Evolutionary conservation across 2,329 filamentous ascomycete genomes (phyloP).

Genomic region (Penicillium palitans): DNA sequence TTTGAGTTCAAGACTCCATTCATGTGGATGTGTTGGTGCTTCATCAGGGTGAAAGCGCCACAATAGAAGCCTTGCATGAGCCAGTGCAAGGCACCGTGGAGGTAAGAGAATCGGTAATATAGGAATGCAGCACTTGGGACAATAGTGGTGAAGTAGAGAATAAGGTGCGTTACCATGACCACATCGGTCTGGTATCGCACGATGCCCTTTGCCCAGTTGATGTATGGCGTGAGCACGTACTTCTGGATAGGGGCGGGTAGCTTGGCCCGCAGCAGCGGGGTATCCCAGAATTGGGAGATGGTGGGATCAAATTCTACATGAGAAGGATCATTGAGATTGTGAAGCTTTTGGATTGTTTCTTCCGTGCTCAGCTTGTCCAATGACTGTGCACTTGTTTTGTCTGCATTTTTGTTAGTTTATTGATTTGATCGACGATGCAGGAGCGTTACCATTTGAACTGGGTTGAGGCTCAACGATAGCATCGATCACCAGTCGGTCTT

Average conservation of each 20-base stretch:
- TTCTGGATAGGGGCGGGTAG: slow-evolving; percentile 45
- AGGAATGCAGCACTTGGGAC: slow-evolving; percentile 68
- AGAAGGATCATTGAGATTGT: slow-evolving; percentile 52
- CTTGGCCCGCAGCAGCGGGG: slow-evolving; percentile 43
- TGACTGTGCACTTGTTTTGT: slow-evolving; percentile 12
- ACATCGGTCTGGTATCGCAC: slow-evolving; percentile 71
- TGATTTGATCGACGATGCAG: background rate
- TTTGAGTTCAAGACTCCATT: slow-evolving; percentile 64
- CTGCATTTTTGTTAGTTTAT: slow-evolving; percentile 8
- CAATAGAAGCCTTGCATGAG: slow-evolving; percentile 67
- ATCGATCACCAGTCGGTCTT: slow-evolving; percentile 43
- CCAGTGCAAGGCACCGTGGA: slow-evolving; percentile 66
- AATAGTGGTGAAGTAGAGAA: slow-evolving; percentile 69
- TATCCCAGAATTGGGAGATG: slow-evolving; percentile 55
- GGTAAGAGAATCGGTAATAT: slow-evolving; percentile 65
- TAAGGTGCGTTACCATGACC: slow-evolving; percentile 73
- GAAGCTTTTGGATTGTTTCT: slow-evolving; percentile 46
- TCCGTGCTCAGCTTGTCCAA: slow-evolving; percentile 17
- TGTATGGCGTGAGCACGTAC: slow-evolving; percentile 61
- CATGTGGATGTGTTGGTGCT: slow-evolving; percentile 82
- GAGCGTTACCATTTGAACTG: slow-evolving; percentile 13
- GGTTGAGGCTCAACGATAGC: slow-evolving; percentile 37
- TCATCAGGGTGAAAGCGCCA: slow-evolving; percentile 75
- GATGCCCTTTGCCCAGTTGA: slow-evolving; percentile 54
- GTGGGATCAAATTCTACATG: slow-evolving; percentile 56